Base-by-base conservation (phyloP, 495 filamentous ascomycete genomes). In the Friedmanniomyces simplex region DNA sequence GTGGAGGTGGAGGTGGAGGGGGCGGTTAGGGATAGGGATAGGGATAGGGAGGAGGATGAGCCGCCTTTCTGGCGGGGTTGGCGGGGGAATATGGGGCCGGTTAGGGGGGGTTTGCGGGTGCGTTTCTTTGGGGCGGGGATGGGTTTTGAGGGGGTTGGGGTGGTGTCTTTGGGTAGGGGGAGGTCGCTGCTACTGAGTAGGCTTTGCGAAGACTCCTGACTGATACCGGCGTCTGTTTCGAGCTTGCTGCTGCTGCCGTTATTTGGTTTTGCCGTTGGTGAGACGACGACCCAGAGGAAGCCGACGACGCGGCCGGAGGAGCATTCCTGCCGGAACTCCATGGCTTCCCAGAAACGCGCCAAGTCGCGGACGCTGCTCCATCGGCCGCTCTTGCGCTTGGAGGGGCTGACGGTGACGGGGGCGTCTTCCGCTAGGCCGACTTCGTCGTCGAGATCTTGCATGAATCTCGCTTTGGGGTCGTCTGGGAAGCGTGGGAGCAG, bases 261-360 rank as follows among this genome's bases (percentile, higher is more conserved):
- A 55, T 65, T 18, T 43, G 55, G 18, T 5, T 43, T 20, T n/a
- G 39, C 13, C 13, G 14, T 12, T 45, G 82, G 79, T 60, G 47
- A 85, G 55, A 96, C 85, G 11, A 96, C 82, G 26, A 95, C 69
- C 93, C 93, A 99, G 12, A 97, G 73, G 65, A 99, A 99, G 0
- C 93, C 94, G 0, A 96, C 94, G 53, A 95, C 69, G 21, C 89
- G 76, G 2, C 93, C 93, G 14, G 88, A 84, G 24, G 90, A 91
- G 66, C 93, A 99, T 69, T 99, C 93, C 67, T 97, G 93, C 28
- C 93, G 77, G 66, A 88, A 96, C 14, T 89, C 85, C 93, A 99
- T 97, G 81, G 93, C 84, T 55, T 99, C 93, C 93, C 93, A 99
- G 69, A 99, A 99, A 61, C 91, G 84, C 30, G 91, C 89, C 30